Conservation (phyloP, 768 basidiomycete genomes). For the Baorangia bicolor region DNA sequence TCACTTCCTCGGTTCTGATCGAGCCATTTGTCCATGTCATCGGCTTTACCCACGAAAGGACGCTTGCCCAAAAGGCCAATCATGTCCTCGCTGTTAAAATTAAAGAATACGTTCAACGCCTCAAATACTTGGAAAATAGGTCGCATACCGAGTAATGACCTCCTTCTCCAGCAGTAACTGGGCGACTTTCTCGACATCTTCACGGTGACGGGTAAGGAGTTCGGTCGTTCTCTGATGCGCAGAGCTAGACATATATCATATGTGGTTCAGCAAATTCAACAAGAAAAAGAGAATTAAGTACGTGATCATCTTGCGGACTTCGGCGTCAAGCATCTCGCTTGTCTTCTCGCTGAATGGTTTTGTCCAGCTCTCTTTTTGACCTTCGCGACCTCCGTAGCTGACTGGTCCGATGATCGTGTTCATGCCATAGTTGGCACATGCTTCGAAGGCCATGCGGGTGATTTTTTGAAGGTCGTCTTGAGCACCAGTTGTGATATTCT, state of each 20-base stretch:
- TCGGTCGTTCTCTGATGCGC: constrained; percentile 84
- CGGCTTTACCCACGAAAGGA: constrained; percentile 71
- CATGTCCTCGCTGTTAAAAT: constrained; percentile 74
- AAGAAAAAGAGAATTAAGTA: constrained; percentile 32
- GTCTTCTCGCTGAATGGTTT: constrained; percentile 99
- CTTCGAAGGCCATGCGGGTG: constrained; percentile 96
- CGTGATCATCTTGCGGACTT: constrained; percentile 96
- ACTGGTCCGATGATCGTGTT: constrained; percentile 92
- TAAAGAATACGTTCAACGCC: not conserved
- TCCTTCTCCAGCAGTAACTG: constrained; percentile 90
- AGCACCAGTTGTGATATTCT: constrained; percentile 95
- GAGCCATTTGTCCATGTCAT: constrained; percentile 98
- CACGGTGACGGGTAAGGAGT: constrained; percentile 76
- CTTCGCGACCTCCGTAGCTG: constrained; percentile 89
- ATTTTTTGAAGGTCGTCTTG: constrained; percentile 99
- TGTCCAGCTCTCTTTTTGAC: constrained; percentile 83
- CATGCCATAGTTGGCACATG: constrained; percentile 96
- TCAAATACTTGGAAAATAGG: not conserved
- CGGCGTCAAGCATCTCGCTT: constrained; percentile 85
- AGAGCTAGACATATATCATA: constrained; percentile 38
- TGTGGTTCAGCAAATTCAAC: constrained; percentile 1
- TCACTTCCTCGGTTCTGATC: constrained; percentile 68
- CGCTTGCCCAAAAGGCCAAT: constrained; percentile 77
- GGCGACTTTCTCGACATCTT: constrained; percentile 93
- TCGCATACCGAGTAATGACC: constrained; percentile 81